Evolutionary conservation across 306 rosid genomes (phyloP).

Genomic region (Hylodesmum podocarpum): DNA sequence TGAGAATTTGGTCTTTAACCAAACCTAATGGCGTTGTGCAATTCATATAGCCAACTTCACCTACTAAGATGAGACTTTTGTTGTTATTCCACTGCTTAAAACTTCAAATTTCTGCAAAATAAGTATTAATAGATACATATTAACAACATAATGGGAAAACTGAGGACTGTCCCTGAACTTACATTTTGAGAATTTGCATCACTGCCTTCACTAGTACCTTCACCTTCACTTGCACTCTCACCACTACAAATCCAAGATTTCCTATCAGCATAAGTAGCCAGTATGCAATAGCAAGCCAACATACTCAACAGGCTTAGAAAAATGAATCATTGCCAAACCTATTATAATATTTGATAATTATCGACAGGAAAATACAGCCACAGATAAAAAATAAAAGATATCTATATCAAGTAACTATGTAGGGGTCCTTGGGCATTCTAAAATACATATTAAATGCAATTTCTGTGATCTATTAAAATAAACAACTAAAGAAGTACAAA

Average conservation of each 20-base stretch:
- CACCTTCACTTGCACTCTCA: slow-evolving; percentile 96
- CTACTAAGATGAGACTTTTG: not conserved
- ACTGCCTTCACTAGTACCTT: slow-evolving; percentile 93
- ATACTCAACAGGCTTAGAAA: not conserved
- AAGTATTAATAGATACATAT: slow-evolving; percentile 4
- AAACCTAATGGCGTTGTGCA: not conserved
- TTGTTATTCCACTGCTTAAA: not conserved
- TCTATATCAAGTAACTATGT: not conserved
- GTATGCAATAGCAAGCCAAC: slow-evolving; percentile 20
- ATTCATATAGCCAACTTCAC: not conserved
- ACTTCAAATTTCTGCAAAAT: not conserved
- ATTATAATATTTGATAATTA: not conserved
- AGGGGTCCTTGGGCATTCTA: not conserved
- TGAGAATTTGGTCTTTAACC: not conserved
- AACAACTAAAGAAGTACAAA: not conserved
- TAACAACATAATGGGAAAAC: slow-evolving; percentile 6
- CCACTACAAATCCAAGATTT: slow-evolving; percentile 66
- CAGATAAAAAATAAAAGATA: not conserved
- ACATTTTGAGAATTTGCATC: slow-evolving; percentile 91
- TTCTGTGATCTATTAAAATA: not conserved
- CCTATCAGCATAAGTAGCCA: slow-evolving; percentile 41
- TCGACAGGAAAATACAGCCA: slow-evolving; percentile 1
- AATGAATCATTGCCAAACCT: not conserved
- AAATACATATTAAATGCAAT: slow-evolving; percentile 3
- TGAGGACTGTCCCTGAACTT: slow-evolving; percentile 42